phyloP scores from a whole-genome alignment of 164 flowering plant genomes.

The Cinnamomum micranthum region DNA sequence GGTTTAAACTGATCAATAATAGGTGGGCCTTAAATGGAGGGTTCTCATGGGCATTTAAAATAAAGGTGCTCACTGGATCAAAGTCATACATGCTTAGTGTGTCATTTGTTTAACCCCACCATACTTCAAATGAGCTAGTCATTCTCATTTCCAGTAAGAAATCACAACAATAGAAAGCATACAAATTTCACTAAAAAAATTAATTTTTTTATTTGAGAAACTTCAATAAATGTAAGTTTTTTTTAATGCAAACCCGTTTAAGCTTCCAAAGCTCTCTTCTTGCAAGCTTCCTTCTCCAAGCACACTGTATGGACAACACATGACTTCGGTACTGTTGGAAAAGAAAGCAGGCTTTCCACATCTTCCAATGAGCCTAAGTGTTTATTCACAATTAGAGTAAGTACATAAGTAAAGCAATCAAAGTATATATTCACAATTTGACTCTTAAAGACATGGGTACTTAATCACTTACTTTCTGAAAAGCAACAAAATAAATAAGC shows the following conservation, averaged over 20 bases:
- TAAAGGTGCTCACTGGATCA: too few species aligned
- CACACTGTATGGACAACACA: conserved; percentile 75
- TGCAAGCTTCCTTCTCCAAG: conserved; percentile 84
- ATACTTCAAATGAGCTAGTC: neutral
- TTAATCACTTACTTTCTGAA: neutral
- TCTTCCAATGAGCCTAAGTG: conserved; percentile 76
- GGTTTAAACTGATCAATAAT: too few species aligned
- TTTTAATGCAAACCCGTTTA: conserved; percentile 43
- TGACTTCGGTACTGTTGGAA: conserved; percentile 43
- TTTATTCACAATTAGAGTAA: neutral
- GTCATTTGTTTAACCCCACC: neutral
- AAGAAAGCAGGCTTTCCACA: conserved; percentile 49
- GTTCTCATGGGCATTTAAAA: too few species aligned
- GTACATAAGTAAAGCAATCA: neutral
- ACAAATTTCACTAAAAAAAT: neutral
- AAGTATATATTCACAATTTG: neutral
- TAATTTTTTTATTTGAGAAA: neutral
- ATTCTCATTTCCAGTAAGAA: neutral
- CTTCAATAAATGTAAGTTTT: too few species aligned
- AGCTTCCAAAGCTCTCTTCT: conserved; percentile 74
- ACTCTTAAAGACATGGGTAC: neutral
- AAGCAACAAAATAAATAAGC: neutral
- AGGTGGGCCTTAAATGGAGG: too few species aligned
- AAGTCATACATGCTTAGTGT: too few species aligned
- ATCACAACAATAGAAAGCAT: too few species aligned